A percentile compares a stretch with the other conserved stretches of the same genome.
Conservation (phyloP, 1,284 basidiomycete species). For the Cutaneotrichosporon spelunceum region DNA sequence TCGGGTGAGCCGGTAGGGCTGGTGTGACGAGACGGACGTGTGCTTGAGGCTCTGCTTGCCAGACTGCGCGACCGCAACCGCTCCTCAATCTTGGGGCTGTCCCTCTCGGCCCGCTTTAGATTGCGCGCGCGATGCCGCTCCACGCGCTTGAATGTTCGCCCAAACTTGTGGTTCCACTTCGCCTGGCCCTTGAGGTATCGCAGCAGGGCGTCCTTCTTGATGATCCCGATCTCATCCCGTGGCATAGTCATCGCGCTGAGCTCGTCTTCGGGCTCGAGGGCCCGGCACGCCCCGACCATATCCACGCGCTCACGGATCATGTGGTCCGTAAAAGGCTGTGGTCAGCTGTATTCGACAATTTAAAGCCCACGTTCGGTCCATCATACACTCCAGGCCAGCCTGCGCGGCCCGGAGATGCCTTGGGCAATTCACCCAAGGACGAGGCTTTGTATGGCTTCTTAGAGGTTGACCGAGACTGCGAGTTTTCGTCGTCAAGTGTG, state of each 20-base stretch:
- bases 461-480: not conserved
- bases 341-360: not conserved
- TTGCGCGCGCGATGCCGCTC: slow-evolving; percentile 42
- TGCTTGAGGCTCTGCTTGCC: not conserved
- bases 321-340: slow-evolving; percentile 50
- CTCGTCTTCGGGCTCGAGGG: slow-evolving; percentile 68
- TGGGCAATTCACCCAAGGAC: not conserved
- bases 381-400: slow-evolving; percentile 65
- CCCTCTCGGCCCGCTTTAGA: slow-evolving; percentile 38
- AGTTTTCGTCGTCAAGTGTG: not conserved
- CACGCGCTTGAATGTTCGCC: slow-evolving; percentile 37
- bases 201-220: slow-evolving; percentile 55
- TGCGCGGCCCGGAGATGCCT: slow-evolving; percentile 55
- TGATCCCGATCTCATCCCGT: slow-evolving; percentile 57
- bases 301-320: slow-evolving; percentile 88
- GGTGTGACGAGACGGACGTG: not conserved
- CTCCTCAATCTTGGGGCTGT: slow-evolving; percentile 21
- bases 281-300: slow-evolving; percentile 70
- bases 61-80: not conserved
- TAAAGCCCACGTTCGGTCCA: slow-evolving; percentile 52
- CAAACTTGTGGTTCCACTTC: slow-evolving; percentile 49
- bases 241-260: slow-evolving; percentile 65
- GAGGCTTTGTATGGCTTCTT: not conserved
- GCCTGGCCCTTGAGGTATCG: slow-evolving; percentile 50
- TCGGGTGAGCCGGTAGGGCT: not conserved